These are phyloP conservation scores for Colletotrichum spaethianum DNA, from an alignment of 2,329 filamentous ascomycete species.

Conservation along the genomic window DNA sequence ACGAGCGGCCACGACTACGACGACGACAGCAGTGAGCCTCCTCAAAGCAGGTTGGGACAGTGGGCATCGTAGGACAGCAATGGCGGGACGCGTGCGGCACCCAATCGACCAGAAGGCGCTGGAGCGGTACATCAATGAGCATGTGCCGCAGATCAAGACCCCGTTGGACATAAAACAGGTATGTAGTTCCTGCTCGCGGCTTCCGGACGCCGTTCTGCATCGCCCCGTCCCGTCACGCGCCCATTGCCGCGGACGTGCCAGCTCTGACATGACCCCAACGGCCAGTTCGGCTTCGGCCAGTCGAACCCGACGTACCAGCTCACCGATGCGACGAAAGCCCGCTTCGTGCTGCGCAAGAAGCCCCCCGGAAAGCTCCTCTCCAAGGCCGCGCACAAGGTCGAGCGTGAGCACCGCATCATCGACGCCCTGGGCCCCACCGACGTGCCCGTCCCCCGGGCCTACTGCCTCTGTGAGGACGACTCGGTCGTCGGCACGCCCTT, in stretches of 20 bases:
- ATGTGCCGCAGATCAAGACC: slow-evolving; percentile 87
- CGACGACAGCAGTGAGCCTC: background rate
- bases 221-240: background rate
- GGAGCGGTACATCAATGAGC: slow-evolving; percentile 80
- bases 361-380: slow-evolving; percentile 94
- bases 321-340: slow-evolving; percentile 76
- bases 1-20: background rate
- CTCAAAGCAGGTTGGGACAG: background rate
- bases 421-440: slow-evolving; percentile 83
- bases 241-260: background rate
- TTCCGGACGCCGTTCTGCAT: slow-evolving; percentile 14
- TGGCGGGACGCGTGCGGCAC: slow-evolving; percentile 93
- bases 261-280: background rate
- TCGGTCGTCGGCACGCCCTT: slow-evolving; percentile 89
- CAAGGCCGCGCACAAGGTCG: slow-evolving; percentile 95
- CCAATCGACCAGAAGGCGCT: slow-evolving; percentile 87
- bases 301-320: slow-evolving; percentile 98
- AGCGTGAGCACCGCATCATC: slow-evolving; percentile 94
- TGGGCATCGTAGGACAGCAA: slow-evolving; percentile 49
- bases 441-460: slow-evolving; percentile 87
- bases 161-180: slow-evolving; percentile 94
- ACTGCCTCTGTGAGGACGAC: slow-evolving; percentile 88
- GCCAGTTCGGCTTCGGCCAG: slow-evolving; percentile 94
- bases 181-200: slow-evolving; percentile 44
- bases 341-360: slow-evolving; percentile 96